A percentile compares a stretch with the other conserved stretches of the same genome.
Evolutionary conservation across 164 flowering plant species (phyloP).

Genomic region (Vitis riparia): DNA sequence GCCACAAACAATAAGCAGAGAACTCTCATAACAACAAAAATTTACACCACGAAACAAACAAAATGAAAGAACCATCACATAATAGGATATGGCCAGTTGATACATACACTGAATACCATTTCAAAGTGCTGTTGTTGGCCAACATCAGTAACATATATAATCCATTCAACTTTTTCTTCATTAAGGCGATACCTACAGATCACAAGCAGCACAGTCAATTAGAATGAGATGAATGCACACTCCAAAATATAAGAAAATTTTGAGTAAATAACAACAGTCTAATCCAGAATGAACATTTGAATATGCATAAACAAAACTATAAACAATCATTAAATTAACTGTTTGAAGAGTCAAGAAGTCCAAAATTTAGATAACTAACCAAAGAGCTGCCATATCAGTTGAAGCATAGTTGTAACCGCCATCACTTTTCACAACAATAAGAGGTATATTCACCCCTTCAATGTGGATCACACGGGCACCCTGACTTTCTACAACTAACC

Average conservation of each 20-base stretch:
- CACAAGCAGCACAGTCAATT: slow-evolving; percentile 11
- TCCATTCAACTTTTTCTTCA: slow-evolving; percentile 97
- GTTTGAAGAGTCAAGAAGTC: not conserved
- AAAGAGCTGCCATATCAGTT: slow-evolving; percentile 91
- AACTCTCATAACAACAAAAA: not conserved
- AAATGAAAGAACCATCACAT: not conserved
- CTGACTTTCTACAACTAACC: slow-evolving; percentile 82
- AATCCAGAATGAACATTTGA: slow-evolving; percentile 3
- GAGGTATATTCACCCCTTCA: slow-evolving; percentile 79
- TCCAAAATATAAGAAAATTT: not conserved
- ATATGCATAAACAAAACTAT: too few relatives aligned
- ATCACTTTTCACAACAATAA: slow-evolving; percentile 93
- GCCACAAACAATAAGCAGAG: not conserved
- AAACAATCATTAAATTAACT: not conserved
- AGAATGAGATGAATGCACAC: slow-evolving; percentile 2
- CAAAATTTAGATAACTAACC: slow-evolving; percentile 48
- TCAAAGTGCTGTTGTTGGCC: slow-evolving; percentile 93
- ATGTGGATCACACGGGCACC: slow-evolving; percentile 88
- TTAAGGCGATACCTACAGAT: slow-evolving; percentile 87
- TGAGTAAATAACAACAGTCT: not conserved
- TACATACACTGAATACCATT: slow-evolving; percentile 85
- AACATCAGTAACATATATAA: slow-evolving; percentile 92
- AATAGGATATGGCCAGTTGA: not conserved
- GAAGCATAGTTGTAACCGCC: slow-evolving; percentile 97
- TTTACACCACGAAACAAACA: not conserved